Evolutionary conservation across 306 rosid species (phyloP).

Genomic region (Vigna nakashimae): DNA sequence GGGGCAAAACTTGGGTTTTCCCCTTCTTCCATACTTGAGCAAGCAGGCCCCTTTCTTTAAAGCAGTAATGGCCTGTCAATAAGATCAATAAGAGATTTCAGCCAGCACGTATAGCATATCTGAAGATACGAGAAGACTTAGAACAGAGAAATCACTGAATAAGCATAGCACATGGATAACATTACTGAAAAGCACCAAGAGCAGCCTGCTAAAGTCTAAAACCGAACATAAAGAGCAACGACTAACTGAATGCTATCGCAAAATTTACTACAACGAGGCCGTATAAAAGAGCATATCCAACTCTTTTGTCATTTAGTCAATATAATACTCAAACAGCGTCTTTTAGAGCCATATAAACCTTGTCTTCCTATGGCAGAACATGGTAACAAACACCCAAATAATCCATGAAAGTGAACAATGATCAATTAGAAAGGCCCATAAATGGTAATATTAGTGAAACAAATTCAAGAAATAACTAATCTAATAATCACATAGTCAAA

Average conservation of each 20-base stretch:
- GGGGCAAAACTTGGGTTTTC: slow-evolving; percentile 96
- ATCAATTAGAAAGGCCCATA: slow-evolving; percentile 13
- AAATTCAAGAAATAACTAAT: slow-evolving; percentile 9
- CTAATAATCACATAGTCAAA: slow-evolving; percentile 13
- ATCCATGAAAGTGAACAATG: slow-evolving; percentile 1
- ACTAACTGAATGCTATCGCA: slow-evolving; percentile 6
- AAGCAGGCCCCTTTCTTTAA: slow-evolving; percentile 95
- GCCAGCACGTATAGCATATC: slow-evolving; percentile 41
- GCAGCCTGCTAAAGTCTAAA: slow-evolving; percentile 32
- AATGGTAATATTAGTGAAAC: slow-evolving; percentile 33
- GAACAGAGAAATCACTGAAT: slow-evolving; percentile 22
- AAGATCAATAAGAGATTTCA: slow-evolving; percentile 48
- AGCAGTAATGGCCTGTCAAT: slow-evolving; percentile 90
- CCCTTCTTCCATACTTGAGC: slow-evolving; percentile 99
- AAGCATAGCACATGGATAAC: slow-evolving; percentile 28
- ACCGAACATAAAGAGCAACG: slow-evolving; percentile 1
- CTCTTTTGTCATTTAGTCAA: slow-evolving; percentile 28
- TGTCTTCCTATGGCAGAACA: slow-evolving; percentile 14
- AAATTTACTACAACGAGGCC: slow-evolving; percentile 12
- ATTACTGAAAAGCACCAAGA: slow-evolving; percentile 20
- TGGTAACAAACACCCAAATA: slow-evolving; percentile 6
- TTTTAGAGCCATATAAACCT: neutral
- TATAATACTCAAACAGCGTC: slow-evolving; percentile 18
- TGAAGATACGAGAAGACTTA: slow-evolving; percentile 27
- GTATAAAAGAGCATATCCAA: neutral